Evolutionary conservation across 768 basidiomycete species (phyloP).

Genomic region (Gyrodon lividus): DNA sequence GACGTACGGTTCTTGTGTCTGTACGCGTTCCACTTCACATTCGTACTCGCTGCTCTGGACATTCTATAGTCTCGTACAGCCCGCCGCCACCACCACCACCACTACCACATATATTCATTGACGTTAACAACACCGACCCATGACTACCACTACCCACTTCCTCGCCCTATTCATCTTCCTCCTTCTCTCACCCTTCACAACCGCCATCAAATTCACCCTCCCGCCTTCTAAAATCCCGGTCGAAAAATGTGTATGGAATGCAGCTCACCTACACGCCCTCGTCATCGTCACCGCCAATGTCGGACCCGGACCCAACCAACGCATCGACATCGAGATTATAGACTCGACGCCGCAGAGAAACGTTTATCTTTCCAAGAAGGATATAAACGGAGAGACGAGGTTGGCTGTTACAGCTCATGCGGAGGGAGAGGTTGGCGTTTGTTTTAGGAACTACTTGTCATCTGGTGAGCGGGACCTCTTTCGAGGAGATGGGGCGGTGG

Average conservation of each 20-base stretch:
- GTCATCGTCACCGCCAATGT: constrained; percentile 97
- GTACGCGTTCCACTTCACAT: not conserved
- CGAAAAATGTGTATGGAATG: constrained; percentile 93
- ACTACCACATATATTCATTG: too few species aligned
- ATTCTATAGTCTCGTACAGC: not conserved
- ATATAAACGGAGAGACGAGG: constrained; percentile 87
- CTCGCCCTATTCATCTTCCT: constrained; percentile 20
- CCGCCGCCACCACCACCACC: too few species aligned
- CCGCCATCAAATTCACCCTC: constrained; percentile 85
- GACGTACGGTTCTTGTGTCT: too few species aligned
- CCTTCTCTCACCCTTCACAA: constrained; percentile 28
- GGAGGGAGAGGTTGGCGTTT: constrained; percentile 94
- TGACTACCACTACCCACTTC: constrained; percentile 1
- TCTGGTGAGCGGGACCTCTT: constrained; percentile 50
- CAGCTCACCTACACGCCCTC: constrained; percentile 79
- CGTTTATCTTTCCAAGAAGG: constrained; percentile 86
- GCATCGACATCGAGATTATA: constrained; percentile 91
- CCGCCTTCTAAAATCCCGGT: constrained; percentile 70
- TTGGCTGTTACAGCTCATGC: constrained; percentile 92
- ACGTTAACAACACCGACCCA: not conserved
- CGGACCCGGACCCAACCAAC: constrained; percentile 68
- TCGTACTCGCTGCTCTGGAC: not conserved
- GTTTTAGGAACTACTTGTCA: constrained; percentile 81
- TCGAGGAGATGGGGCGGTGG: not conserved
- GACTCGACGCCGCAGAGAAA: constrained; percentile 85